Evolutionary conservation across 202 grass and related monocot species (phyloP).

Genomic region (Brachypodium distachyon): DNA sequence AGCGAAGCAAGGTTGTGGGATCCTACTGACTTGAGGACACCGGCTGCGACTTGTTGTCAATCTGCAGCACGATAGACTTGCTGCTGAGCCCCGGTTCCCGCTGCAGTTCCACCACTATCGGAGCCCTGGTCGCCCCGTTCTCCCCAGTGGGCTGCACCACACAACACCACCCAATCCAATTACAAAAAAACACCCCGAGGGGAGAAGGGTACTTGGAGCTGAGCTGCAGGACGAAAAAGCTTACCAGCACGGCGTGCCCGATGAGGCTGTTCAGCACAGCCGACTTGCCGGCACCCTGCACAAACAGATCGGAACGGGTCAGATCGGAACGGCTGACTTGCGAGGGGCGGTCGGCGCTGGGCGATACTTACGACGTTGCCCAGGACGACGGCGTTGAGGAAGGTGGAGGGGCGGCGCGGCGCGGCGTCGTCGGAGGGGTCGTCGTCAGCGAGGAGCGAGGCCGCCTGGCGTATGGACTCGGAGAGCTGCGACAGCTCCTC

Average conservation of each 20-base stretch:
- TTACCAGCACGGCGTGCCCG: slow-evolving; percentile 65
- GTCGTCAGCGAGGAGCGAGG: slow-evolving; percentile 82
- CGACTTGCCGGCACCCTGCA: slow-evolving; percentile 75
- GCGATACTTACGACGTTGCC: slow-evolving; percentile 70
- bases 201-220: neutral
- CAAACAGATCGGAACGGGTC: slow-evolving; percentile 18
- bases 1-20: neutral
- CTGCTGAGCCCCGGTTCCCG: slow-evolving; percentile 51
- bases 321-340: slow-evolving; percentile 9
- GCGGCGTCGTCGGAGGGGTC: slow-evolving; percentile 53
- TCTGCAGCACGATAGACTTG: slow-evolving; percentile 76
- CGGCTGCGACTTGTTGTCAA: slow-evolving; percentile 79
- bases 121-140: slow-evolving; percentile 83
- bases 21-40: slow-evolving; percentile 74
- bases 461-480: slow-evolving; percentile 73
- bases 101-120: slow-evolving; percentile 70
- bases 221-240: neutral
- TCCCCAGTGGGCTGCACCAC: slow-evolving; percentile 68
- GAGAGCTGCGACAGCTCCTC: slow-evolving; percentile 70
- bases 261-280: slow-evolving; percentile 80
- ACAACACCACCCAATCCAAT: neutral
- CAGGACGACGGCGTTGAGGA: slow-evolving; percentile 83
- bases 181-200: neutral
- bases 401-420: slow-evolving; percentile 52
- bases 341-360: too few species aligned